Evolutionary conservation across 192 early-diverging fungal genomes (phyloP).

Genomic region (Paraglomus occultum): DNA sequence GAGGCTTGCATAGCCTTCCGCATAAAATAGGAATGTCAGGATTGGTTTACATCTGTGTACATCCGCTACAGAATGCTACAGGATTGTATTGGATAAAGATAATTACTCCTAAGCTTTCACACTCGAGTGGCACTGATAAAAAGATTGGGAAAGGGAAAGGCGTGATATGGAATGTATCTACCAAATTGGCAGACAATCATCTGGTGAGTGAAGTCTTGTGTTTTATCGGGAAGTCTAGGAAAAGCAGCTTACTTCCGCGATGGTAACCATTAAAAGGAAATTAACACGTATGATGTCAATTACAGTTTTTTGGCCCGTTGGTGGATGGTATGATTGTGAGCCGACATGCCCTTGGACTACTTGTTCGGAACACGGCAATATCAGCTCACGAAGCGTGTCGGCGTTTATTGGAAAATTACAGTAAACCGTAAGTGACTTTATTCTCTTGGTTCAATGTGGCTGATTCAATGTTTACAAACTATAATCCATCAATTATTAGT

Average conservation of each 20-base stretch:
- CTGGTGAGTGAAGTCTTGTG: conserved; percentile 42
- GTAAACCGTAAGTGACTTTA: conserved; percentile 50
- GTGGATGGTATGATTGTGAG: conserved; percentile 72
- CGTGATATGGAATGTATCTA: conserved; percentile 31
- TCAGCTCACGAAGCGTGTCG: conserved; percentile 59
- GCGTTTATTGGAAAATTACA: conserved; percentile 51
- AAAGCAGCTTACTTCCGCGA: not conserved
- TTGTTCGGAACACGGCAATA: conserved; percentile 71
- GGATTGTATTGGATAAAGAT: conserved; percentile 72
- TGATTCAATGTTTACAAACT: not conserved
- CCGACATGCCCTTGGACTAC: conserved; percentile 60
- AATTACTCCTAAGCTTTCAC: conserved; percentile 35
- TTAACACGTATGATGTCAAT: conserved; percentile 11
- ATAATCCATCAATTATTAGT: conserved; percentile 21
- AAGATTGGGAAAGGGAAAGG: conserved; percentile 22
- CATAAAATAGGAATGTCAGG: conserved; percentile 38
- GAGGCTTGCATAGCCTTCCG: conserved; percentile 40
- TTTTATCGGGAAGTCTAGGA: not conserved
- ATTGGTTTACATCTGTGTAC: conserved; percentile 64
- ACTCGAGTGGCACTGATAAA: not conserved
- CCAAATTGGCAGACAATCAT: conserved; percentile 45
- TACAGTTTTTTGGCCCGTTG: conserved; percentile 63
- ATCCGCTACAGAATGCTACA: conserved; percentile 60
- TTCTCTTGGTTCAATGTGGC: not conserved
- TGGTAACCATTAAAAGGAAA: not conserved